These are phyloP conservation scores for Cordyceps tenuipes DNA, from an alignment of 2,329 filamentous ascomycete species.

Conservation along the genomic window DNA sequence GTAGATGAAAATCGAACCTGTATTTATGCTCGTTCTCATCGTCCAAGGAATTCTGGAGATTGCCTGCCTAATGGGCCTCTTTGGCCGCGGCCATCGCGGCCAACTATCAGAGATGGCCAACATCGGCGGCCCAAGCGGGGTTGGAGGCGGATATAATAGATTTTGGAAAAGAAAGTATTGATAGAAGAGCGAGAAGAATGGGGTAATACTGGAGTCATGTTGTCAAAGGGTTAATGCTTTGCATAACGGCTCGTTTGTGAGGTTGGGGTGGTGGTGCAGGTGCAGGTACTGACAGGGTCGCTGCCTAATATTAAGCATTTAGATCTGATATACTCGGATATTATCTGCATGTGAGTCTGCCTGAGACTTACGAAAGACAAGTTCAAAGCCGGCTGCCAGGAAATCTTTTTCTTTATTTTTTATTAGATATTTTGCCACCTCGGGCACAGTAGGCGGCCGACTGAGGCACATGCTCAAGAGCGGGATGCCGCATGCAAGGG, in stretches of 20 bases:
- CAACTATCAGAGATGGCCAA: not conserved
- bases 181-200: not conserved
- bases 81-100: slow-evolving; percentile 2
- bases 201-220: not conserved
- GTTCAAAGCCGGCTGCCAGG: not conserved
- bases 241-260: not conserved
- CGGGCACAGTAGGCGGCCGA: not conserved
- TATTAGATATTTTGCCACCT: not conserved
- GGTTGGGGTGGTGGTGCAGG: not conserved
- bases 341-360: not conserved
- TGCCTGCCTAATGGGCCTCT: slow-evolving; percentile 2
- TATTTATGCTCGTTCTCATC: not conserved
- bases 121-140: not conserved
- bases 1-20: not conserved
- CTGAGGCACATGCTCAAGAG: not conserved
- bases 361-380: too few species aligned
- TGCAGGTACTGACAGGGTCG: not conserved
- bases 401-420: not conserved
- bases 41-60: not conserved
- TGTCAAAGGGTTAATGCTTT: not conserved
- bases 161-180: not conserved
- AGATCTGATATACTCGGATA: not conserved
- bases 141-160: not conserved
- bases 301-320: not conserved
- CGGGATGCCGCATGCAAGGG: slow-evolving; percentile 4